Base-by-base conservation (phyloP, 345 rosid genomes). In the Citrus mangshanensis region DNA sequence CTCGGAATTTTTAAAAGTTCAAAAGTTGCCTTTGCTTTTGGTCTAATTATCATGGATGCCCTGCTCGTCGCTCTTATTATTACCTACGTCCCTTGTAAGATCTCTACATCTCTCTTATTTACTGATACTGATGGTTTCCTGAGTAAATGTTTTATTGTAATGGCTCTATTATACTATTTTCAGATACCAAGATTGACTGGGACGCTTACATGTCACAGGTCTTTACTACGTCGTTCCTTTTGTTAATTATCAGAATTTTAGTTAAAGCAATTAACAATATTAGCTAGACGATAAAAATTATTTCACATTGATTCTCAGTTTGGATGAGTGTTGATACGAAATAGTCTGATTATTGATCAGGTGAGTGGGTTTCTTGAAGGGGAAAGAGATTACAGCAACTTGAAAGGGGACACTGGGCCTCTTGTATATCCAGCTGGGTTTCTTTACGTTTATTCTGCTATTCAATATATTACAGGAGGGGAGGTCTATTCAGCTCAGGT, bases 191-290 rank as follows among this genome's bases (percentile, higher is more conserved):
- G 92, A 95, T 95, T 82, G 99, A 95, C 76, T 93, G 98, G 99
- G 99, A 95, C 82, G 99, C 98, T 59, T 93, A 95, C 85, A 93
- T 95, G 97, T 90, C 97, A 72, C 98, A 95, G 98, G 98, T 95
- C 13, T 75, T 3, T 18, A 7, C 78, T 28, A 32, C 67, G n/a
- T 35, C 40, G 7, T 60, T 22, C 65, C 14, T 2, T 64, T 42
- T 6, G 9, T 27, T 28, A 34, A 19, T 5, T 40, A 22, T 21
- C 40, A 61, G 42, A 62, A 12, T 73, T 51, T 70, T 27, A 70
- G 34, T 25, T 25, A 42, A 42, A 30, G 0, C 28, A 35, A 21
- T 37, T 5, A 35, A 66, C 25, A 19, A 22, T 59, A 54, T 2
- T 38, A 54, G 21, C 10, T 32, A 54, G 74, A 70, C 55, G 25